Evolutionary conservation across 228 moss, liverwort and hornwort species (phyloP).

Genomic region (Sphagnum magellanicum): DNA sequence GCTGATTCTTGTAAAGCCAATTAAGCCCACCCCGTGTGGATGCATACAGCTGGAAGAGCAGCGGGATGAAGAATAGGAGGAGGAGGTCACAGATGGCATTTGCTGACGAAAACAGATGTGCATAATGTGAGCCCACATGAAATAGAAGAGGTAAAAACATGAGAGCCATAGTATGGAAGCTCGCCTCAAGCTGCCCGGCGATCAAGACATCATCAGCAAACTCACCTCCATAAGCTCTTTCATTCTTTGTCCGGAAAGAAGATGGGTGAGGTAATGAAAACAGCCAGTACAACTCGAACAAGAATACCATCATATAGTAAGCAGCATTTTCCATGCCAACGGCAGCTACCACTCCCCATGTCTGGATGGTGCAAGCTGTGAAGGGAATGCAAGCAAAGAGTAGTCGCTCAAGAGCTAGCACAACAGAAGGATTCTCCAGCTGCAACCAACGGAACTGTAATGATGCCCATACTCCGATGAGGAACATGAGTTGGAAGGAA

Average conservation of each 20-base stretch:
- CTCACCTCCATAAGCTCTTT: slow-evolving; percentile 86
- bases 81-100: slow-evolving; percentile 80
- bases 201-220: slow-evolving; percentile 80
- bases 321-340: slow-evolving; percentile 89
- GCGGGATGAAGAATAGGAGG: slow-evolving; percentile 90
- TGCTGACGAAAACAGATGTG: slow-evolving; percentile 61
- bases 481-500: slow-evolving; percentile 80
- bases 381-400: slow-evolving; percentile 86
- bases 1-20: slow-evolving; percentile 79
- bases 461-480: slow-evolving; percentile 80
- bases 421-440: slow-evolving; percentile 92
- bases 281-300: slow-evolving; percentile 93
- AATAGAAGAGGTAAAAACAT: slow-evolving; percentile 84
- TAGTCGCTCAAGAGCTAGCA: slow-evolving; percentile 83
- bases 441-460: slow-evolving; percentile 96
- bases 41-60: slow-evolving; percentile 87
- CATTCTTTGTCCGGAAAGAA: slow-evolving; percentile 74
- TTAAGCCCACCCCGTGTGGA: slow-evolving; percentile 70
- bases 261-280: slow-evolving; percentile 87
- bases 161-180: slow-evolving; percentile 71
- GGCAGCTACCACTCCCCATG: slow-evolving; percentile 81
- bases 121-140: slow-evolving; percentile 79
- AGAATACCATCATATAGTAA: slow-evolving; percentile 77
- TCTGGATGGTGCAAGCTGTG: slow-evolving; percentile 71
- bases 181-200: slow-evolving; percentile 68